phyloP scores from a whole-genome alignment of 305 asterid genomes.

The Fraxinus paxiana region DNA sequence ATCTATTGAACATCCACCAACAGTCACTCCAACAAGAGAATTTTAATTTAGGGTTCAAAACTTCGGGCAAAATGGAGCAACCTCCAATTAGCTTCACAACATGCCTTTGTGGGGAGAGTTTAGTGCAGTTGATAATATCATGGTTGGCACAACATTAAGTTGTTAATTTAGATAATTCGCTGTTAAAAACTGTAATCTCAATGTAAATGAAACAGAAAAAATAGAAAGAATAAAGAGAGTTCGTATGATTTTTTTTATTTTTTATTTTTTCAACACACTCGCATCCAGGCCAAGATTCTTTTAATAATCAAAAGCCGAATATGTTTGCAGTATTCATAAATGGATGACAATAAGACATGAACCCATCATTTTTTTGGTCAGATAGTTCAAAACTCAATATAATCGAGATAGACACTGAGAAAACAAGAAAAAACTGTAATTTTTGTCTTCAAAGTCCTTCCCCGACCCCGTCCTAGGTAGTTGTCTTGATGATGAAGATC shows the following conservation, averaged over 20 bases:
- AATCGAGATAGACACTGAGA: not conserved
- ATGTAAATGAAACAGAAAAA: not conserved
- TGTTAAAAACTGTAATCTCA: not conserved
- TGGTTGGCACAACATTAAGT: not conserved
- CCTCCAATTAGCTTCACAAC: not conserved
- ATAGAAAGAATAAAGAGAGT: not conserved
- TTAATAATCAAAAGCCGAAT: not conserved
- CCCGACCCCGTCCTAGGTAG: not conserved
- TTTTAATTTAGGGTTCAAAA: not conserved
- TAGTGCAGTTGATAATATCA: not conserved
- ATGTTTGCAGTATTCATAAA: not conserved
- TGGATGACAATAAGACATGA: not conserved
- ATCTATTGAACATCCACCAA: not conserved
- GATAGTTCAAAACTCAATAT: not conserved
- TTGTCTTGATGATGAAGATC: not conserved
- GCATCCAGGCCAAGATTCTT: not conserved
- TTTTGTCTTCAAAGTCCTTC: not conserved
- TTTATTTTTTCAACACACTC: not conserved
- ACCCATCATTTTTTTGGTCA: not conserved
- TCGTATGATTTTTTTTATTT: not conserved
- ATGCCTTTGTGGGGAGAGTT: not conserved
- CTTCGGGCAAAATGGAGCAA: not conserved
- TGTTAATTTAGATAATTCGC: not conserved
- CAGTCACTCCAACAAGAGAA: not conserved
- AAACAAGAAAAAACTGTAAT: not conserved